Base-by-base conservation (phyloP, 768 basidiomycete genomes). In the Lentinula edodes region DNA sequence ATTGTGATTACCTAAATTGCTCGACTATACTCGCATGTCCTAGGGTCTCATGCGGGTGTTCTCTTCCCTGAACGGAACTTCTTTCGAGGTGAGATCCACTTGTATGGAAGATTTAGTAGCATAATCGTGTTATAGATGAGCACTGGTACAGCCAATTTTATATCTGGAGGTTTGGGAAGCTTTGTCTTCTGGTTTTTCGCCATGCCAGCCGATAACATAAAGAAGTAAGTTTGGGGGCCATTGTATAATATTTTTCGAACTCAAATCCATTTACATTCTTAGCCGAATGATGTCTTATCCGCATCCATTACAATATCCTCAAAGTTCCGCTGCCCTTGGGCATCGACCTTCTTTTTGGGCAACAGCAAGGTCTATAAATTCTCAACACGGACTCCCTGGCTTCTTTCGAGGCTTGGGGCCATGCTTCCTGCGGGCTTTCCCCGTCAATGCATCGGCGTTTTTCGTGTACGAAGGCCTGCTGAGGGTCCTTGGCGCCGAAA, bases 381-480 rank as follows among this genome's bases (percentile, higher is more conserved):
- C 73, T 36, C 75, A 74, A 28, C 80, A 85, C 54, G 88, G 87
- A 6, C 59, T 79, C 43, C 63, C 74, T 45, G 86, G 87, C 36
- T 88, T 84, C 67, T 84, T 80, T 72, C 80, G 89, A 64, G 91
- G 90, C 1, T 74, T 90, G 32, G 82, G 80, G 10, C 89, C 89
- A 38, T 84, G 83, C 60, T 74, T 90, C 28, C 72, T 91, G 62
- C 79, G 90, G 63, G 88, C 91, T 18, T 89, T 91, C 72, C 91
- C 91, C 13, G 82, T 85, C 0, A 93, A 93, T 70, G 89, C 90
- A 0, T 87, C 84, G 52, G 91, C 90, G 0, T 78, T 89, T 52
- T 89, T 89, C 66, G 90, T 91, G 2, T 93, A 89, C 71, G 90
- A 91, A 73, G 87, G 84, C 43, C 77, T 86, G 32, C 85, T 93